A percentile compares a stretch with the other conserved stretches of the same genome.
These are phyloP conservation scores for Antarctomyces pellizariae DNA, from an alignment of 495 filamentous ascomycete genomes.

Conservation along the genomic window DNA sequence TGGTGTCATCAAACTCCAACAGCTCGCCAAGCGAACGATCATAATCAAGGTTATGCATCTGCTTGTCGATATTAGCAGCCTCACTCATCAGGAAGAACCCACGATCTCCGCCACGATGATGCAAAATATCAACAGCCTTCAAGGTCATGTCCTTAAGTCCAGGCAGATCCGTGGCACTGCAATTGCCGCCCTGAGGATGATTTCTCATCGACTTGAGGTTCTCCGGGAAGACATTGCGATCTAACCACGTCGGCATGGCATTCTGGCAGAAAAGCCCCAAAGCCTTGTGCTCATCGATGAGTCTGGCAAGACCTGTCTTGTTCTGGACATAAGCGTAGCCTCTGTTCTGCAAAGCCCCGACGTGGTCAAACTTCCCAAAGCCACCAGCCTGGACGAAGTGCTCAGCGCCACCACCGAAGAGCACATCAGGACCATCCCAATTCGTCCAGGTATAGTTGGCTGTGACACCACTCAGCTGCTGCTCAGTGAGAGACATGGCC, in stretches of 20 bases:
- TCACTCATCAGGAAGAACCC: slow-evolving; percentile 62
- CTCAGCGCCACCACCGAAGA: slow-evolving; percentile 52
- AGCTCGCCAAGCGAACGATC: slow-evolving; percentile 53
- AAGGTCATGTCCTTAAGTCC: slow-evolving; percentile 64
- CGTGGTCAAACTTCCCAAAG: too few relatives aligned
- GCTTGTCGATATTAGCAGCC: slow-evolving; percentile 55
- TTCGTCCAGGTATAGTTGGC: slow-evolving; percentile 45
- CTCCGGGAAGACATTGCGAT: slow-evolving; percentile 42
- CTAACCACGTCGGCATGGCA: slow-evolving; percentile 48
- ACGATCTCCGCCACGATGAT: slow-evolving; percentile 32
- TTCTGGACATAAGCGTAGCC: too few relatives aligned
- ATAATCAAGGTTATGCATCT: slow-evolving; percentile 52
- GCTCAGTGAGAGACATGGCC: slow-evolving; percentile 39
- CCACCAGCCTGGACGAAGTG: too few relatives aligned
- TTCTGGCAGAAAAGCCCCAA: slow-evolving; percentile 44
- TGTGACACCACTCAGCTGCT: slow-evolving; percentile 29
- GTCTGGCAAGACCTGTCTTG: slow-evolving; percentile 33
- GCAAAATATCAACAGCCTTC: slow-evolving; percentile 49
- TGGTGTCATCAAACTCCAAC: slow-evolving; percentile 52
- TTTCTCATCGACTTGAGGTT: slow-evolving; percentile 36
- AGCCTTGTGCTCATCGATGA: slow-evolving; percentile 27
- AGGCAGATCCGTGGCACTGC: slow-evolving; percentile 37
- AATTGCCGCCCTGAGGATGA: slow-evolving; percentile 31
- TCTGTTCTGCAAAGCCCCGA: too few relatives aligned
- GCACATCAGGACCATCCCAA: slow-evolving; percentile 41